Base-by-base conservation (phyloP, 495 filamentous ascomycete genomes). In the Jackrogersella multiformis region DNA sequence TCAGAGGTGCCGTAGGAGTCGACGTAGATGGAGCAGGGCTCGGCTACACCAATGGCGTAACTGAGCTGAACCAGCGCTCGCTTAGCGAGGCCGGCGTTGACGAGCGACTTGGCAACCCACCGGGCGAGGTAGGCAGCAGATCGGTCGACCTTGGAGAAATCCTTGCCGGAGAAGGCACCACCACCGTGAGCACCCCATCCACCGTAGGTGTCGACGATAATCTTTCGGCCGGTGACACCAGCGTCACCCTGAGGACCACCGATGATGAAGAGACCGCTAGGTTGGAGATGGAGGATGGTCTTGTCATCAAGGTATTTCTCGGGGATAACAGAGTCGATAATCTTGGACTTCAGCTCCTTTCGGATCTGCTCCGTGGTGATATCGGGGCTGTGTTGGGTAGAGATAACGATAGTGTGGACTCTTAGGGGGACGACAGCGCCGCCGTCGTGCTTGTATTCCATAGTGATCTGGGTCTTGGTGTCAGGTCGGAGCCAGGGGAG, bases 121-220 rank as follows among this genome's bases (percentile, higher is more conserved):
- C 95, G 92, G 73, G 89, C 93, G 69, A 97, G 87, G 84, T 99
- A 99, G 74, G 95, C 95, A 70, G 95, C 95, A 28, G 94, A 97
- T 71, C 95, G 92, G 79, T 99, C 95, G 81, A 99, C 95, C 87
- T 99, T 99, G 83, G 93, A 97, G 91, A 97, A 99, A 80, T 99
- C 95, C 89, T 99, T 99, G 77, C 95, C 95, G 76, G 95, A 98
- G 90, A 99, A 99, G 80, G 95, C 95, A 87, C 95, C 95, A 84
- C 95, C 95, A 87, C 95, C 95, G 86, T 99, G 95, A 71, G 95
- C 95, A 84, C 95, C 95, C 95, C 95, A 99, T 74, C 95, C 95
- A 84, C 95, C 95, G 85, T 99, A 99, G 81, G 95, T 98, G 83
- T 99, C 95, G 78, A 99, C 95, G 75, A 99, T 99, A 87, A 99